Conservation (phyloP, 2,329 filamentous ascomycete species). For the Chrysoporthe austroafricana region DNA sequence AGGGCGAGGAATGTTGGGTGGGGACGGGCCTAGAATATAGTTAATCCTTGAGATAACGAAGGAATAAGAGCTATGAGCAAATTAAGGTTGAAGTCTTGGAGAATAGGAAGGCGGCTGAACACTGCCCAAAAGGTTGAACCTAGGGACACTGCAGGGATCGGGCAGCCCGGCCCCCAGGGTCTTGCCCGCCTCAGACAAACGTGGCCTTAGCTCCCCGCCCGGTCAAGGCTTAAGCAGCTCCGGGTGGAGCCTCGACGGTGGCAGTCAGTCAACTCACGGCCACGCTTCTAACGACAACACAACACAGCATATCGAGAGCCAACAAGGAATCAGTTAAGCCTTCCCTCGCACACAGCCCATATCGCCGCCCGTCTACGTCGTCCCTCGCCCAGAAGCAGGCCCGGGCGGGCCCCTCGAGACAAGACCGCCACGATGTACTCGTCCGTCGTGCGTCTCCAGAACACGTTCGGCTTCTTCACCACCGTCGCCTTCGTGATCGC, state of each 20-base stretch:
- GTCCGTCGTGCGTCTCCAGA: conserved; percentile 81
- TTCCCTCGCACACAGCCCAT: not conserved
- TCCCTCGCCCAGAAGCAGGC: not conserved
- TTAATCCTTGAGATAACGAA: not conserved
- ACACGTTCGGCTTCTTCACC: conserved; percentile 97
- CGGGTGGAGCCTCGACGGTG: not conserved
- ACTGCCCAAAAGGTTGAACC: not conserved
- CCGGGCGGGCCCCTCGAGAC: not conserved
- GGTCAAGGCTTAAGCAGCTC: not conserved
- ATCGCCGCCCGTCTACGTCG: not conserved
- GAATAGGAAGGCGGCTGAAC: not conserved
- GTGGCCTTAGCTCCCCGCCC: conserved; percentile 15
- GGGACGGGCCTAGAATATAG: not conserved
- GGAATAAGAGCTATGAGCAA: not conserved
- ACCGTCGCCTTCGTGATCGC: conserved; percentile 85
- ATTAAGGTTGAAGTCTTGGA: not conserved
- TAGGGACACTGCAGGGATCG: conserved; percentile 8
- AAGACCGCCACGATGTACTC: conserved; percentile 73
- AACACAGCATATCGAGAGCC: not conserved
- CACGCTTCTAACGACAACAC: not conserved
- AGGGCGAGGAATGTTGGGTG: not conserved
- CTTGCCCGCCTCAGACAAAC: conserved; percentile 5
- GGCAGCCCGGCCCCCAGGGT: conserved; percentile 1
- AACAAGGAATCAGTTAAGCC: not conserved
- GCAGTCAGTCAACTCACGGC: not conserved